Evolutionary conservation across 495 filamentous ascomycete species (phyloP).

Genomic region (Venustampulla echinocandica): DNA sequence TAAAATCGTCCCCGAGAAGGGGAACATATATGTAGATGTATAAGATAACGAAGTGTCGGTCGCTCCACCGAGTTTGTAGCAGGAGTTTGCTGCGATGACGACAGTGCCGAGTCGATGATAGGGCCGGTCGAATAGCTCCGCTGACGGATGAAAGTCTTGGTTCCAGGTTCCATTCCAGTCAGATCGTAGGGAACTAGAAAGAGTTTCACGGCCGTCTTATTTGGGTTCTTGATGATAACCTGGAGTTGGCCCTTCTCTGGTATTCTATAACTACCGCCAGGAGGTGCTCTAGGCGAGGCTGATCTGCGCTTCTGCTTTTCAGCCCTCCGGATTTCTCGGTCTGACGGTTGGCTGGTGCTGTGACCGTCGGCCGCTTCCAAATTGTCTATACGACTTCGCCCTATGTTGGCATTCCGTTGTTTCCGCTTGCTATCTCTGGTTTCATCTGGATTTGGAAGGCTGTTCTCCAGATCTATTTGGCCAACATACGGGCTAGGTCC

Average conservation of each 20-base stretch:
- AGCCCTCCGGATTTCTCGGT: constrained; percentile 29
- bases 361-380: constrained; percentile 21
- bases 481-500: constrained; percentile 95
- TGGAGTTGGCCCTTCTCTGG: constrained; percentile 93
- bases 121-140: constrained; percentile 87
- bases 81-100: constrained; percentile 12
- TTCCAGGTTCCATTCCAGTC: constrained; percentile 87
- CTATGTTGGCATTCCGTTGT: constrained; percentile 6
- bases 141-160: constrained; percentile 94
- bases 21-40: constrained; percentile 91
- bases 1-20: constrained; percentile 78
- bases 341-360: constrained; percentile 23
- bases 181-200: constrained; percentile 95
- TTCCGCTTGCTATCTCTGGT: constrained; percentile 20
- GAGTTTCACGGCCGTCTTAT: constrained; percentile 92
- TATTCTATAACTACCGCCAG: constrained; percentile 86
- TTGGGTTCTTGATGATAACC: constrained; percentile 93
- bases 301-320: constrained; percentile 51
- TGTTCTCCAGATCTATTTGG: constrained; percentile 82
- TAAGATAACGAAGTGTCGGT: constrained; percentile 78
- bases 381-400: constrained; percentile 14
- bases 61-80: constrained; percentile 46
- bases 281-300: constrained; percentile 63
- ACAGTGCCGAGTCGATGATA: constrained; percentile 41
- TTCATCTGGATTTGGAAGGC: constrained; percentile 39